A percentile compares a stretch with the other conserved stretches of the same genome.
These are phyloP conservation scores for Atkinsonella hypoxylon DNA, from an alignment of 2,329 filamentous ascomycete genomes.

Conservation along the genomic window DNA sequence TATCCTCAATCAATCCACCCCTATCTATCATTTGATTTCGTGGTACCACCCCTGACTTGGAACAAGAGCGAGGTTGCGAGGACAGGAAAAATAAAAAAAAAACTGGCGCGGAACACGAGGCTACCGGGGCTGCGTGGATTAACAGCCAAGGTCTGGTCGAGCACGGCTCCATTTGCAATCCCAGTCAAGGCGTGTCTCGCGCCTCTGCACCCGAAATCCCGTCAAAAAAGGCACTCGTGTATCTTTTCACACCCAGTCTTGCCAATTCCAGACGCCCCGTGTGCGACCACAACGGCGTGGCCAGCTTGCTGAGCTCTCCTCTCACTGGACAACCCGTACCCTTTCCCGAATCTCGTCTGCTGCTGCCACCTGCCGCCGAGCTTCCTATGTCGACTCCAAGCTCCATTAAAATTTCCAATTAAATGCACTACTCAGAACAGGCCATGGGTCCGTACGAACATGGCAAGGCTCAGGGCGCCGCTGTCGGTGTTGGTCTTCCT, in stretches of 20 bases:
- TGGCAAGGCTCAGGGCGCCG: slow-evolving; percentile 18
- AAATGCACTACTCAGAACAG: slow-evolving; percentile 13
- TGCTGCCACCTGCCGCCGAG: slow-evolving; percentile 13
- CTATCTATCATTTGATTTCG: not conserved
- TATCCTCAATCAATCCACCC: not conserved
- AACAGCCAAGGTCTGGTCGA: slow-evolving; percentile 1
- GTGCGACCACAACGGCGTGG: slow-evolving; percentile 4
- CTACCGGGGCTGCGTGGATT: slow-evolving; percentile 3
- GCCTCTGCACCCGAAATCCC: slow-evolving; percentile 8
- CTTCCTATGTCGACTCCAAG: slow-evolving; percentile 18
- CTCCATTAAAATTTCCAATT: slow-evolving; percentile 27
- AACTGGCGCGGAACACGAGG: slow-evolving; percentile 5
- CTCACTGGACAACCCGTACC: slow-evolving; percentile 1
- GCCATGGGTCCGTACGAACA: slow-evolving; percentile 17
- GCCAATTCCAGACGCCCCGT: slow-evolving; percentile 4
- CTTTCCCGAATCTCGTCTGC: slow-evolving; percentile 3
- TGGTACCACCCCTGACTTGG: not conserved
- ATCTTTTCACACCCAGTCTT: slow-evolving; percentile 4
- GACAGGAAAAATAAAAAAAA: not conserved
- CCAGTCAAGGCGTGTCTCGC: slow-evolving; percentile 9
- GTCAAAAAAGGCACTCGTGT: slow-evolving; percentile 3
- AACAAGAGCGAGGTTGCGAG: not conserved
- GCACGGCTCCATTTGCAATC: slow-evolving; percentile 5
- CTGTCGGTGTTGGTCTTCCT: slow-evolving; percentile 15
- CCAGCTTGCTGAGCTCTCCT: slow-evolving; percentile 1